Base-by-base conservation (phyloP, 768 basidiomycete genomes). In the Dioszegia crocea region DNA sequence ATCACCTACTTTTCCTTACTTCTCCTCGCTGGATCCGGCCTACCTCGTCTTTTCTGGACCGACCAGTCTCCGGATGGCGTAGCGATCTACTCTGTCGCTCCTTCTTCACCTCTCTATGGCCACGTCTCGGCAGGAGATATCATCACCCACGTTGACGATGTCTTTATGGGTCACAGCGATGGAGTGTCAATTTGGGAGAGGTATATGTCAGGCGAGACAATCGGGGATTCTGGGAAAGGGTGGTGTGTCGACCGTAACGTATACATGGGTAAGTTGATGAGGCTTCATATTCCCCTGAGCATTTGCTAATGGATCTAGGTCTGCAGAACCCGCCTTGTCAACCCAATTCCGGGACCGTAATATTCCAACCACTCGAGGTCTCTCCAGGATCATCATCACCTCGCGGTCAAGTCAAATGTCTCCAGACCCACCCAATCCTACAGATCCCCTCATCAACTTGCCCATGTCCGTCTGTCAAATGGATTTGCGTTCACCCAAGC, bases 131-230 rank as follows among this genome's bases (percentile, higher is more conserved):
- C 79, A 11, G 86, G 86, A 5, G 79, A 83, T 2, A 65, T 90
- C 4, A 80, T 92, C 48, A 84, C 83, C 3, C 76, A 80, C 44
- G 66, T 91, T 21, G 87, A 91, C 60, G 90, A 91, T 72, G 74
- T 77, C 0, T 47, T 77, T 0, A 77, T 90, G 33, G 79, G 64
- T 3, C 61, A 58, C 33, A 33, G 33, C 3, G 29, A 36, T 27
- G 43, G 30, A 3, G 65, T 48, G 8, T 33, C 33, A 61, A 67
- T 47, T 62, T 38, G 61, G 70, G 50, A 31, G 63, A 36, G 17
- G 60, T 74, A 23, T 77, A 82, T 64, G 57, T 70, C 0, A 86
- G 86, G 88, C 71, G 74, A 19, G 43, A 70, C 9, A 82, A 82
- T 67, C 77, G 59, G 56, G 16, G 63, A 67, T 43, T 50, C 44